Conservation (phyloP, 1,284 basidiomycete genomes). For the Marasmius sp. region DNA sequence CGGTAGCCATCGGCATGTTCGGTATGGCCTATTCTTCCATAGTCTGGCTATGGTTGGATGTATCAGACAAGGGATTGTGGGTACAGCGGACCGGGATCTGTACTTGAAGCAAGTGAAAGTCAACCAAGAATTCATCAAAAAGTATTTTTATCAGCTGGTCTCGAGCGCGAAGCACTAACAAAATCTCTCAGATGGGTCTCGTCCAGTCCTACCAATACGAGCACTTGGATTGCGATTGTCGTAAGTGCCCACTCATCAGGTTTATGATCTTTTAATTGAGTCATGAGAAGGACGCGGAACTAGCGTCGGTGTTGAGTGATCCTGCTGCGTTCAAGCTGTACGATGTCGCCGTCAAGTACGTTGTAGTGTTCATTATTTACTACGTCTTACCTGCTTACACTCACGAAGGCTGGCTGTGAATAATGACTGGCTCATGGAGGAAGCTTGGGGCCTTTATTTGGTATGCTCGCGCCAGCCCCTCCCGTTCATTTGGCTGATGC, state of each 20-base stretch:
- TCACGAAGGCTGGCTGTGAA: slow-evolving; percentile 54
- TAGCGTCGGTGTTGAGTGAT: slow-evolving; percentile 55
- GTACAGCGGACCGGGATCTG: slow-evolving; percentile 32
- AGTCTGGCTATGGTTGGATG: slow-evolving; percentile 60
- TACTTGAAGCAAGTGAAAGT: slow-evolving; percentile 57
- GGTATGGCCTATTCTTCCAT: slow-evolving; percentile 68
- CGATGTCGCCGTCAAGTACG: slow-evolving; percentile 64
- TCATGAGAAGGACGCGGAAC: slow-evolving; percentile 60
- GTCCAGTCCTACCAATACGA: slow-evolving; percentile 64
- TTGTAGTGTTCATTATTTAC: slow-evolving; percentile 1
- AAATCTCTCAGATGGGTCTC: slow-evolving; percentile 55
- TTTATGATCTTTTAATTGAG: slow-evolving; percentile 1
- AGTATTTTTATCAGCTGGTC: slow-evolving; percentile 32
- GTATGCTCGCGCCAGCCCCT: slow-evolving; percentile 31
- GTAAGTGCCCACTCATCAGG: slow-evolving; percentile 34
- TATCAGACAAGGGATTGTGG: slow-evolving; percentile 44
- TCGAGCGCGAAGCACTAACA: not conserved
- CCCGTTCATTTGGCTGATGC: not conserved
- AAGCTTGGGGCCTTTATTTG: slow-evolving; percentile 66
- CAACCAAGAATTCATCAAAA: slow-evolving; percentile 61
- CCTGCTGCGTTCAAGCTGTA: slow-evolving; percentile 63
- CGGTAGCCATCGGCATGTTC: slow-evolving; percentile 61
- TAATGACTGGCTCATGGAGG: slow-evolving; percentile 69
- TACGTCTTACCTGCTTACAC: not conserved
- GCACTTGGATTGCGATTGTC: slow-evolving; percentile 65